Evolutionary conservation across 331 rosid species (phyloP).

Genomic region (Acacia concinna): DNA sequence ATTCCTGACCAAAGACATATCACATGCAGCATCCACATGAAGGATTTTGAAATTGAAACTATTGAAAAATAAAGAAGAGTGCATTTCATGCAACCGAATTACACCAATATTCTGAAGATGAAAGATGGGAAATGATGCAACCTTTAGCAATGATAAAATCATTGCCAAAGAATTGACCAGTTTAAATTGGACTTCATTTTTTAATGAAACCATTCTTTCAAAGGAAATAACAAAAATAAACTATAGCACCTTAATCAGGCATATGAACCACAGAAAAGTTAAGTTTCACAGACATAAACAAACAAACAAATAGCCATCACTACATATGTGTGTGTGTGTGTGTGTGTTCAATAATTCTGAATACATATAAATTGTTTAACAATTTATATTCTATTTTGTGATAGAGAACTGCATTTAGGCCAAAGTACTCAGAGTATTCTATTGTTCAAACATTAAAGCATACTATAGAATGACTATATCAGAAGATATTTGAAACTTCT

Average conservation of each 20-base stretch:
- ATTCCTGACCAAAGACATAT: conserved; percentile 13
- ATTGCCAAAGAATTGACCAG: neutral
- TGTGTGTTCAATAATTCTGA: neutral
- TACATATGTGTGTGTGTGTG: no score
- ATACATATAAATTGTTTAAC: neutral
- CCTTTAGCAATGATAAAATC: neutral
- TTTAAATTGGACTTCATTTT: neutral
- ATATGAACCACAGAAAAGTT: neutral
- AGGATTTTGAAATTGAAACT: neutral
- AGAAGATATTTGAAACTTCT: conserved; percentile 2
- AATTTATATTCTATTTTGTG: neutral
- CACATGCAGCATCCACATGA: conserved; percentile 31
- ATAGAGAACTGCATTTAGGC: conserved; percentile 5
- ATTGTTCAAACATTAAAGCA: neutral
- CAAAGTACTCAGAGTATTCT: neutral
- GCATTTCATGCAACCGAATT: conserved; percentile 15
- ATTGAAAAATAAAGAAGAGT: conserved; percentile 8
- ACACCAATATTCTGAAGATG: neutral
- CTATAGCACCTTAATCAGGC: neutral
- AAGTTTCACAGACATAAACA: neutral
- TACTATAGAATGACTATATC: conserved; percentile 2
- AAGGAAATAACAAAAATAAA: neutral
- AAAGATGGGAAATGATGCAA: neutral
- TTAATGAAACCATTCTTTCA: neutral
- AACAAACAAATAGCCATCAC: neutral